A percentile compares a stretch with the other conserved stretches of the same genome.
These are phyloP conservation scores for Clarireedia monteithiana DNA, from an alignment of 2,329 filamentous ascomycete species.

Conservation along the genomic window DNA sequence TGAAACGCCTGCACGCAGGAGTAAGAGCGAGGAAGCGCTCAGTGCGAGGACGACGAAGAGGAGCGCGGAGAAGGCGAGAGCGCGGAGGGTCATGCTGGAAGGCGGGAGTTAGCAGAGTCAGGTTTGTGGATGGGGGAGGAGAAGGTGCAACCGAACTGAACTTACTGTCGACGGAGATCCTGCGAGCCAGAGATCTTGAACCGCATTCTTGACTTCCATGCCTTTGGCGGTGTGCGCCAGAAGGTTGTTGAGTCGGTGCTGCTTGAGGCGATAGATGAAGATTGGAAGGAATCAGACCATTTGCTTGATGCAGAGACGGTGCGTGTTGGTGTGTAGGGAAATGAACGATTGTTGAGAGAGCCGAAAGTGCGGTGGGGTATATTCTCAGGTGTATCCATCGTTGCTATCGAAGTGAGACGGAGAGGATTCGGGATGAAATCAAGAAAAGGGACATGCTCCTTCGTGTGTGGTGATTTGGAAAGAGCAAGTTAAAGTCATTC, in stretches of 20 bases:
- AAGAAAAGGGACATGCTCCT: neutral
- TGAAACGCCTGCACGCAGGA: neutral
- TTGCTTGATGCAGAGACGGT: conserved; percentile 12
- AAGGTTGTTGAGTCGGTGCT: conserved; percentile 18
- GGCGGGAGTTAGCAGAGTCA: neutral
- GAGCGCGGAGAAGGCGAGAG: conserved; percentile 2
- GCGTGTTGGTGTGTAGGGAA: conserved; percentile 16
- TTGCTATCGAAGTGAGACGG: neutral
- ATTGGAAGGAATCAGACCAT: neutral
- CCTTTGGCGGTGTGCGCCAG: conserved; percentile 21
- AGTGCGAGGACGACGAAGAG: conserved; percentile 4
- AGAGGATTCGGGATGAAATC: neutral
- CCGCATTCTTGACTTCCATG: conserved; percentile 6
- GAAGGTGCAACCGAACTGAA: neutral
- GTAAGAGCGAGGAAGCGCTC: neutral
- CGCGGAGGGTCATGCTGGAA: conserved; percentile 3
- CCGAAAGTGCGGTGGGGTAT: conserved; percentile 9
- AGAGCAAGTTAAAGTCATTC: neutral
- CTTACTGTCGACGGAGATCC: conserved; percentile 12
- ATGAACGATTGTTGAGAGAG: conserved; percentile 7
- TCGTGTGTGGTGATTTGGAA: too few species aligned
- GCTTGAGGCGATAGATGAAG: neutral
- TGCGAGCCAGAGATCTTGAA: conserved; percentile 2
- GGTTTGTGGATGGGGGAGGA: neutral
- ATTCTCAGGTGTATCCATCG: conserved; percentile 15